Evolutionary conservation across 2,329 filamentous ascomycete genomes (phyloP).

Genomic region (Chaetothyriales sp.): DNA sequence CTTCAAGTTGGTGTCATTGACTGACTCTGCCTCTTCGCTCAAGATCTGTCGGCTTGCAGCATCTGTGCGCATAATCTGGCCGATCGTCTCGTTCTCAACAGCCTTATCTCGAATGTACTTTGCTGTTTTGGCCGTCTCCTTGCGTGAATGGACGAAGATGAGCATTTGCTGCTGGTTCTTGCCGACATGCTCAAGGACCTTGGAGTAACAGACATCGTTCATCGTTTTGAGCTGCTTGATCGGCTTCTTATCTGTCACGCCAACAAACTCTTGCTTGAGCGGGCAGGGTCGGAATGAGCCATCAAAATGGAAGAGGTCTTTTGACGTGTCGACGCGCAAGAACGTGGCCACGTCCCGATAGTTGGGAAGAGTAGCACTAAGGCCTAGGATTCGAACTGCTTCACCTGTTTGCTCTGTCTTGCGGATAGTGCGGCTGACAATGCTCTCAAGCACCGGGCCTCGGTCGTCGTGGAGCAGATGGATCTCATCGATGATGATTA

Average conservation of each 20-base stretch:
- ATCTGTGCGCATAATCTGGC: conserved; percentile 84
- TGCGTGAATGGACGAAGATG: conserved; percentile 95
- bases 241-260: conserved; percentile 91
- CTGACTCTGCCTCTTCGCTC: conserved; percentile 65
- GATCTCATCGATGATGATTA: conserved; percentile 96
- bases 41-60: conserved; percentile 81
- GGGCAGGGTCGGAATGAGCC: conserved; percentile 87
- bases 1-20: conserved; percentile 76
- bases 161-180: conserved; percentile 93
- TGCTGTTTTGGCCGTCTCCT: conserved; percentile 95
- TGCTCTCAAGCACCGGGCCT: conserved; percentile 91
- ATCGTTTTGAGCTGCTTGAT: conserved; percentile 98
- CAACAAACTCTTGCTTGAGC: conserved; percentile 90
- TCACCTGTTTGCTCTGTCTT: conserved; percentile 89
- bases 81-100: conserved; percentile 91
- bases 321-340: conserved; percentile 69
- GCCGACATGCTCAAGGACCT: conserved; percentile 91
- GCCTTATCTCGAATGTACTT: conserved; percentile 94
- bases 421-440: conserved; percentile 85
- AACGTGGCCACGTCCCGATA: conserved; percentile 94
- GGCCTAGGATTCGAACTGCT: conserved; percentile 74
- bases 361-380: conserved; percentile 91
- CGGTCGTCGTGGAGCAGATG: conserved; percentile 94
- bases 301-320: conserved; percentile 91
- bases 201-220: conserved; percentile 98